Base-by-base conservation (phyloP, 1,139 yeast genomes). In the Nadsonia commutata region DNA sequence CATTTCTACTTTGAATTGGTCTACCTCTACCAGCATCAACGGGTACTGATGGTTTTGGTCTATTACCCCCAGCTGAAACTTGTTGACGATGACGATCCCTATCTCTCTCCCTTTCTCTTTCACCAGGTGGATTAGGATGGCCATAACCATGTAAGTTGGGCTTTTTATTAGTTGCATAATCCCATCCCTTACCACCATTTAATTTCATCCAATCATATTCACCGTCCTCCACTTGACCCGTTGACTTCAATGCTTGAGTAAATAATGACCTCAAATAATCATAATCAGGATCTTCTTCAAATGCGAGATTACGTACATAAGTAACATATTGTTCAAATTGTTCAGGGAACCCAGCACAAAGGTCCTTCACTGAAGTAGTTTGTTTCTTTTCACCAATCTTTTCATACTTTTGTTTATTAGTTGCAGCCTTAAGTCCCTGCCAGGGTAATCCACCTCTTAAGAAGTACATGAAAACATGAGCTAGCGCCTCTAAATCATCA, bases 351-450 rank as follows among this genome's bases (percentile, higher is more conserved):
- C 85, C 88, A 46, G 73, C 78, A 58, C 95, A 80, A 50, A 88
- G 67, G 43, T 83, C 86, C 46, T 71, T 71, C 38, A 90, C 80
- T 23, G 80, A 76, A n/a, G 95, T 82, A 9, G 90, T 74, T 63
- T 86, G 84, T 65, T 88, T 88, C 64, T 88, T 88, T 57, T 84
- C 90, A 48, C 96, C 97, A 64, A 90, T 90, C 62, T 86, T 88
- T 64, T 90, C 97, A 63, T 90, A 90, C 64, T 90, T 90, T 59
- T 83, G 86, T 65, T 90, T 90, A 67, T 90, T 90, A 36, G 94
- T 86, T 51, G 95, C 94, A n/a, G 97, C 98, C 65, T 88, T 88
- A 52, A 90, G 72, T 21, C 98, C 97, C 67, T 90, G 98, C 98
- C 98, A 90, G 42, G 98, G 98, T 57, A 90, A 74, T 50, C 84